Evolutionary conservation across 768 basidiomycete species (phyloP), one percentile per base, ranked within the genome.

Genomic region (Erythrobasidium yunnanense): DNA sequence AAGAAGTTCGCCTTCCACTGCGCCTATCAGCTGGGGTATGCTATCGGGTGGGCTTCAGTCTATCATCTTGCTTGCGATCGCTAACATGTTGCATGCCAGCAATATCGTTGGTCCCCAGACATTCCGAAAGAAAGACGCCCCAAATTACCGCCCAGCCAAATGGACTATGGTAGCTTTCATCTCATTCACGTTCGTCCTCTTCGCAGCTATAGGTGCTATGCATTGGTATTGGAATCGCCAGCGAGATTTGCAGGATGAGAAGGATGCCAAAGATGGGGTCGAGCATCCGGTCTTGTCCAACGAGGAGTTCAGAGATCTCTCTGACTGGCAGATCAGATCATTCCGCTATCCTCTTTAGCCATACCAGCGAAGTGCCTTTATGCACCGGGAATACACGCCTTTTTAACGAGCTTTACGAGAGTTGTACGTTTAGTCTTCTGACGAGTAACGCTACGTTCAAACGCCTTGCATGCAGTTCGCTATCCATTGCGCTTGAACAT

Each of bases 1-100:
- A 70, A 70, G 47, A 68, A 69, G 63, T 35, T 70, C 11, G 68
- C 65, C 4, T 69, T 70, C 68, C 65, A 68, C 23, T 23, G n/a
- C n/a, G 45, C 58, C 29, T 63, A 50, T 30, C 65, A 68, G 35
- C 20, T 62, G n/a, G 57, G 57, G 29, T 60, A 29, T 3, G 29
- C 18, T 32, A 11, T 32, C 30, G 20, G 17, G 38, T 34, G 30
- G 29, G 25, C 6, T 15, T 8, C 1, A 2, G 5, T 13, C 30
- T 20, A 25, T n/a, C 18, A 34, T 22, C 32, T 11, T n/a, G 22
- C 56, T 29, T 7, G n/a, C 6, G 8, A 23, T 7, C 7, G 20
- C 22, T 27, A 4, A 1, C 20, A 22, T 60, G 52, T 66, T 54
- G 34, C 46, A 13, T 4, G 23, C 55, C n/a, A 65, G 60, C 18